Evolutionary conservation across 2,329 filamentous ascomycete genomes (phyloP).

Genomic region (Penicillium sp.): DNA sequence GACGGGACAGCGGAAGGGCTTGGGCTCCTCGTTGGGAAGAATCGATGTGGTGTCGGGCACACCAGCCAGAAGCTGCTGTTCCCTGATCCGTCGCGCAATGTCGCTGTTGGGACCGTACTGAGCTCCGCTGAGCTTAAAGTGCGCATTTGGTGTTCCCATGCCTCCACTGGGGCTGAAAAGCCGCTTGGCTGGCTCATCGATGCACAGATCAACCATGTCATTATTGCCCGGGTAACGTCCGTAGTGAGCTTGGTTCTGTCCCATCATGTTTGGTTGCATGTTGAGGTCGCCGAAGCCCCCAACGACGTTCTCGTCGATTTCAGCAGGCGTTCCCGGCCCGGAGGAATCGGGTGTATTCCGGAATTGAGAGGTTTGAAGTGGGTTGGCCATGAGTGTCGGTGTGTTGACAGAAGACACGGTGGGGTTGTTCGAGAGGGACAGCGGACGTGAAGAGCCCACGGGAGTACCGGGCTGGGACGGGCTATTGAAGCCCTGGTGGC

Average conservation of each 20-base stretch:
- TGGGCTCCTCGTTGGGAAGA: constrained; percentile 75
- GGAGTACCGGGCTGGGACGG: constrained; percentile 84
- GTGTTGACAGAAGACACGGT: constrained; percentile 97
- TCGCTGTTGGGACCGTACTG: constrained; percentile 74
- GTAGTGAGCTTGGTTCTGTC: constrained; percentile 39
- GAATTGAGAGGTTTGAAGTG: constrained; percentile 54
- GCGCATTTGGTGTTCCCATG: constrained; percentile 60
- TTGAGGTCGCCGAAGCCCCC: constrained; percentile 58
- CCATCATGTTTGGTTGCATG: constrained; percentile 45
- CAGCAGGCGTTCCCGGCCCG: constrained; percentile 62
- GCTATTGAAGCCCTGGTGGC: constrained; percentile 66
- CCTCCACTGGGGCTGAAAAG: constrained; percentile 80
- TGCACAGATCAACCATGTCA: constrained; percentile 58
- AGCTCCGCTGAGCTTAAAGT: constrained; percentile 67
- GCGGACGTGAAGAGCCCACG: constrained; percentile 59
- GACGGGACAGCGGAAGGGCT: constrained; percentile 95
- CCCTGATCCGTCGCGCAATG: constrained; percentile 59
- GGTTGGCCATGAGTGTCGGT: constrained; percentile 76
- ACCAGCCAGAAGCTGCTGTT: constrained; percentile 58
- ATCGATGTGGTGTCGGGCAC: constrained; percentile 44
- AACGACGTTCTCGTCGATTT: constrained; percentile 69
- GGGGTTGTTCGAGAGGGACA: constrained; percentile 83
- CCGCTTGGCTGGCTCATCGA: constrained; percentile 91
- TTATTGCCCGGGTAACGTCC: constrained; percentile 39
- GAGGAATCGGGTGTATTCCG: constrained; percentile 58